phyloP scores from a whole-genome alignment of 176 grass and related monocot species.

The Chloris gayana region DNA sequence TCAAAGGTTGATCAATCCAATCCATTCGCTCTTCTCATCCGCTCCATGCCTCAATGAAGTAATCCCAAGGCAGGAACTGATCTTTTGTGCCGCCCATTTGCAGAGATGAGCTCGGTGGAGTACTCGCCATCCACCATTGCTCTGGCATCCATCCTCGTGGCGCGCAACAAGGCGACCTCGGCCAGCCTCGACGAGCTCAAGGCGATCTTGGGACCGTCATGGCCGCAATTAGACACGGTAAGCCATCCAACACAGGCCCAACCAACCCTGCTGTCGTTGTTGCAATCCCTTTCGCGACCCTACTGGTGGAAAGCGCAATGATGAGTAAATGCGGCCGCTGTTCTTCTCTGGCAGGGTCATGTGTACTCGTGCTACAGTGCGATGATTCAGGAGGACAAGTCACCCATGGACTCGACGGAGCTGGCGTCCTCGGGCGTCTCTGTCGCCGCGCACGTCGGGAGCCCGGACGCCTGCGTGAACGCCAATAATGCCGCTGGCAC shows the following conservation, averaged over 20 bases:
- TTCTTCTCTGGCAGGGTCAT: slow-evolving; percentile 65
- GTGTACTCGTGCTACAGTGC: slow-evolving; percentile 93
- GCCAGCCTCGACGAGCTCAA: slow-evolving; percentile 55
- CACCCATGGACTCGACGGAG: slow-evolving; percentile 49
- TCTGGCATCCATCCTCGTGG: slow-evolving; percentile 62
- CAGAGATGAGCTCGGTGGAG: slow-evolving; percentile 73
- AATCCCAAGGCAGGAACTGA: slow-evolving; percentile 14
- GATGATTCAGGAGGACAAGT: slow-evolving; percentile 71
- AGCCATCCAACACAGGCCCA: no score
- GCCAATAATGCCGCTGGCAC: slow-evolving; percentile 40
- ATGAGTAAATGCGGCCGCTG: slow-evolving; percentile 54
- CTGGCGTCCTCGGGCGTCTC: slow-evolving; percentile 51
- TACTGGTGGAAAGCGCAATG: slow-evolving; percentile 45
- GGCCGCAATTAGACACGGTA: slow-evolving; percentile 67
- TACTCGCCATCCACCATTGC: slow-evolving; percentile 72
- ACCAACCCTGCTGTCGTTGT: neutral
- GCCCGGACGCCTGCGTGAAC: slow-evolving; percentile 44
- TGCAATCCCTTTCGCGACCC: slow-evolving; percentile 21
- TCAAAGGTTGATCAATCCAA: slow-evolving; percentile 58
- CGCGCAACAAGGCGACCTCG: slow-evolving; percentile 30
- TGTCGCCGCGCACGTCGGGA: slow-evolving; percentile 37
- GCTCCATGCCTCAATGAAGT: neutral
- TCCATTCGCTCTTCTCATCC: neutral
- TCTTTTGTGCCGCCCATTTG: neutral
- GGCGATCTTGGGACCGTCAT: slow-evolving; percentile 51